A percentile compares a stretch with the other conserved stretches of the same genome.
Conservation (phyloP, 2,329 filamentous ascomycete genomes). For the Plectosphaerella plurivora region DNA sequence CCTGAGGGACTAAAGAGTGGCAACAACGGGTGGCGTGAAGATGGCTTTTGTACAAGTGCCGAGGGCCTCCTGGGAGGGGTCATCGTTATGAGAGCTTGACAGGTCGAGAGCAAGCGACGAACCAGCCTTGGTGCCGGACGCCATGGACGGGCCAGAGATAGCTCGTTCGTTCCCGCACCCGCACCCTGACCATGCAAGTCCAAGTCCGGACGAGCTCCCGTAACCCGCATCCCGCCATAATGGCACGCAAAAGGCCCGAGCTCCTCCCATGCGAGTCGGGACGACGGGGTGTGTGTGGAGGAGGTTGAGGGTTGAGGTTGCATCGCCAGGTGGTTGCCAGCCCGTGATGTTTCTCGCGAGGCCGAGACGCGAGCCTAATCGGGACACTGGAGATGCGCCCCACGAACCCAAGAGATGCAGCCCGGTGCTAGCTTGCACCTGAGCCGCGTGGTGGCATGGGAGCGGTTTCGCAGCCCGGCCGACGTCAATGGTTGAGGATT, state of each 20-base stretch:
- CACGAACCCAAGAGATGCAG: neutral
- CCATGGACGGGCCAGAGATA: slow-evolving; percentile 1
- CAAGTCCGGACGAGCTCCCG: no score
- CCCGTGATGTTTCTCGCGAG: no score
- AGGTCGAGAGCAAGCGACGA: neutral
- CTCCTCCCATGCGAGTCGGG: no score
- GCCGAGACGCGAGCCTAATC: slow-evolving; percentile 6
- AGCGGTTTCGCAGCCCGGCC: neutral
- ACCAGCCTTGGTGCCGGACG: slow-evolving; percentile 3
- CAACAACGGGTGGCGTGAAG: neutral
- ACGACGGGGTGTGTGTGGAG: no score
- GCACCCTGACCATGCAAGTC: neutral
- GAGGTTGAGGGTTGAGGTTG: no score
- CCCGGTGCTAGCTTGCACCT: neutral
- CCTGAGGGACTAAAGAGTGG: neutral
- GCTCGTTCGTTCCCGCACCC: slow-evolving; percentile 1
- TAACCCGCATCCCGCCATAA: no score
- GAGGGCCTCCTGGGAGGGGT: slow-evolving; percentile 4
- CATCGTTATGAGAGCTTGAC: neutral
- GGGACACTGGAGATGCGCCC: slow-evolving; percentile 3
- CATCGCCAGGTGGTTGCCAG: no score
- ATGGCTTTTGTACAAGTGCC: slow-evolving; percentile 10
- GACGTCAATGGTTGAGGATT: neutral
- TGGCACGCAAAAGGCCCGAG: no score
- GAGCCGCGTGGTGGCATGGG: neutral